Evolutionary conservation across 305 asterid genomes (phyloP), one percentile per base, ranked within the genome.

Genomic region (Fraxinus albicans): DNA sequence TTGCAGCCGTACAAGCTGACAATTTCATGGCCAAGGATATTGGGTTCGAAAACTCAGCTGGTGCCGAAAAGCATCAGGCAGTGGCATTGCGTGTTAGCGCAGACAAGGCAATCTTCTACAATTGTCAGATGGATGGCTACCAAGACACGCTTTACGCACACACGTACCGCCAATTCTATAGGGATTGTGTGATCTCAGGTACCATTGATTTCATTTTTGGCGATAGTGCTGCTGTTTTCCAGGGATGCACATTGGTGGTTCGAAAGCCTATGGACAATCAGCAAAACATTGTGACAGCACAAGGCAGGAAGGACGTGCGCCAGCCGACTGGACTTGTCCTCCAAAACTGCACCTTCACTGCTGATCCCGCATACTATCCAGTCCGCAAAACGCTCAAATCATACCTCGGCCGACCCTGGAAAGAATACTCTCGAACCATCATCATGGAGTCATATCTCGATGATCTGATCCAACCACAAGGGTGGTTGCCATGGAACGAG

Each of bases 121-220:
- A 89, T 81, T 88, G 89, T 21, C 86, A 83, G n/a, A 81, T 90
- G 40, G 88, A 87, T 58, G 93, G 91, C 2, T 85, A 88, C 84
- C 93, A 91, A n/a, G 91, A 90, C 87, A 90, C 92, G n/a, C 92
- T 91, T 58, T 90, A 87, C 83, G 76, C 89, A 6, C 93, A 87
- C 87, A 86, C 74, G 77, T 85, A 91, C 82, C 86, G 95, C 0
- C 93, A 90, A 1, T 90, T 82, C 86, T 91, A 86, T 65, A 81
- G 91, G 9, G 89, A 90, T 72, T 91, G 95, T 84, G 84, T 86
- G 82, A 91, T 88, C 83, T 79, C 83, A 8, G 95, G 93, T 65
- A 91, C 94, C 31, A 80, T 91, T 5, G 94, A 91, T 83, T 90
- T 90, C 85, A 82, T 90, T 73, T 91, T 90, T 55, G 93, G 93